Percentiles rank a stretch among this genome's conserved stretches.
These are phyloP conservation scores for Apiotrichum akiyoshidainum DNA, from an alignment of 1,284 basidiomycete genomes.

Conservation along the genomic window DNA sequence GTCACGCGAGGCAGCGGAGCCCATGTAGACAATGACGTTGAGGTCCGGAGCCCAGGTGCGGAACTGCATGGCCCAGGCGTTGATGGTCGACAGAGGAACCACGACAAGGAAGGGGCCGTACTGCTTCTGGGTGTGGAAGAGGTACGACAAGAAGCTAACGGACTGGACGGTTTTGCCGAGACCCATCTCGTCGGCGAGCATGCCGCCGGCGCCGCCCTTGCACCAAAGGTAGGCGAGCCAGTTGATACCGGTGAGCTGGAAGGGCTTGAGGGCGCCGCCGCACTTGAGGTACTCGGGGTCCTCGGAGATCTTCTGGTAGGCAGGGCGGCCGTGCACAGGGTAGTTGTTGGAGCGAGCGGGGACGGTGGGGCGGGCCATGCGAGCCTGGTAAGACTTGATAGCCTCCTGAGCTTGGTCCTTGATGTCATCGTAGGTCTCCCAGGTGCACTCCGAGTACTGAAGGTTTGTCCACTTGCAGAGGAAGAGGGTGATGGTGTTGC, in stretches of 20 bases:
- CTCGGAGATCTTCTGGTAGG: constrained; percentile 79
- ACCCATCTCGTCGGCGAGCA: constrained; percentile 99
- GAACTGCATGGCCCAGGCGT: constrained; percentile 97
- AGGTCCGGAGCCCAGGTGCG: constrained; percentile 92
- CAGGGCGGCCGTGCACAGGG: constrained; percentile 66
- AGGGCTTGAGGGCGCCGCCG: constrained; percentile 89
- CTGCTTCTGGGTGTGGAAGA: constrained; percentile 89
- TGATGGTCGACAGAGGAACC: constrained; percentile 95
- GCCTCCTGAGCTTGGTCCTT: constrained; percentile 60
- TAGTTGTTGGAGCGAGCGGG: constrained; percentile 82
- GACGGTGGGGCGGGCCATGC: constrained; percentile 75
- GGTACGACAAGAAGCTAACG: constrained; percentile 89
- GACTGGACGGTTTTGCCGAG: constrained; percentile 98
- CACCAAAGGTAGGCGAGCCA: constrained; percentile 98
- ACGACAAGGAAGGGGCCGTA: constrained; percentile 98
- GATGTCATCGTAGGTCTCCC: constrained; percentile 79
- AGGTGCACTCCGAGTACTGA: constrained; percentile 93
- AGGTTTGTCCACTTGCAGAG: constrained; percentile 96
- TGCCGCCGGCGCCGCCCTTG: constrained; percentile 84
- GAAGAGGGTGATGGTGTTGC: constrained; percentile 66
- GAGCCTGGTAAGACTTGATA: constrained; percentile 74
- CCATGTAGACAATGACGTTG: constrained; percentile 96
- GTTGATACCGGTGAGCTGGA: constrained; percentile 96
- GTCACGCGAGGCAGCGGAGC: constrained; percentile 79
- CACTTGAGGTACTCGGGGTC: constrained; percentile 87